Percentiles rank a stretch among this genome's conserved stretches.
Conservation (phyloP, 1,284 basidiomycete species). For the Tausonia pullulans region DNA sequence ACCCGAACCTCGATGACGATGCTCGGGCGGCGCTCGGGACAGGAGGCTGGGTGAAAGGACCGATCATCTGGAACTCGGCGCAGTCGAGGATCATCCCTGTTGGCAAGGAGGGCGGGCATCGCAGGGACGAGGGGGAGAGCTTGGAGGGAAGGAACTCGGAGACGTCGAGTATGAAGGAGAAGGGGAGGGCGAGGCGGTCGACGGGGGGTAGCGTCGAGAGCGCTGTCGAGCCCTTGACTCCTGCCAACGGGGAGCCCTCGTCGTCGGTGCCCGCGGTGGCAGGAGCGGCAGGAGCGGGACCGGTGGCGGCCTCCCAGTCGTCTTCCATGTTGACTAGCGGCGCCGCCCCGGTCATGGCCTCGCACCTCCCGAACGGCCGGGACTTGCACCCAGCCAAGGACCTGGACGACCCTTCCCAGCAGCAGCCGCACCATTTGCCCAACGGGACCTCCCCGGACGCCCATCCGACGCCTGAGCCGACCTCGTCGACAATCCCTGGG, state of each 20-base stretch:
- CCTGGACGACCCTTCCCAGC: not conserved
- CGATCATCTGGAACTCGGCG: constrained; percentile 5
- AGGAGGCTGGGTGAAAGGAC: constrained; percentile 4
- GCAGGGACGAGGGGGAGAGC: not conserved
- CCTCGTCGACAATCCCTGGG: not conserved
- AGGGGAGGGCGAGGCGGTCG: not conserved
- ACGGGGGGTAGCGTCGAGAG: not conserved
- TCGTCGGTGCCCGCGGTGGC: not conserved
- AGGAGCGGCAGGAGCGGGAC: not conserved
- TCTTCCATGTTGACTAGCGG: not conserved
- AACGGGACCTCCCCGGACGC: not conserved
- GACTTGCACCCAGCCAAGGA: not conserved
- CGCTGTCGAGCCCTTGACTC: not conserved
- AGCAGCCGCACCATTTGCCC: not conserved
- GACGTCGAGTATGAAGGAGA: not conserved
- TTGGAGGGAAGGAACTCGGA: not conserved
- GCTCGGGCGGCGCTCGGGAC: constrained; percentile 1
- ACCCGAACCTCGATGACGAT: constrained; percentile 8
- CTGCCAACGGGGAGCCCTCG: not conserved
- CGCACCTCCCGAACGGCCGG: not conserved
- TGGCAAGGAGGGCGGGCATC: not conserved
- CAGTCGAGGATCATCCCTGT: not conserved
- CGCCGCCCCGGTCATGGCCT: not conserved
- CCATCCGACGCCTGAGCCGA: constrained; percentile 1
- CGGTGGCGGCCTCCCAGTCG: no score